phyloP scores from a whole-genome alignment of 768 basidiomycete genomes.

The Mycena haematopus region DNA sequence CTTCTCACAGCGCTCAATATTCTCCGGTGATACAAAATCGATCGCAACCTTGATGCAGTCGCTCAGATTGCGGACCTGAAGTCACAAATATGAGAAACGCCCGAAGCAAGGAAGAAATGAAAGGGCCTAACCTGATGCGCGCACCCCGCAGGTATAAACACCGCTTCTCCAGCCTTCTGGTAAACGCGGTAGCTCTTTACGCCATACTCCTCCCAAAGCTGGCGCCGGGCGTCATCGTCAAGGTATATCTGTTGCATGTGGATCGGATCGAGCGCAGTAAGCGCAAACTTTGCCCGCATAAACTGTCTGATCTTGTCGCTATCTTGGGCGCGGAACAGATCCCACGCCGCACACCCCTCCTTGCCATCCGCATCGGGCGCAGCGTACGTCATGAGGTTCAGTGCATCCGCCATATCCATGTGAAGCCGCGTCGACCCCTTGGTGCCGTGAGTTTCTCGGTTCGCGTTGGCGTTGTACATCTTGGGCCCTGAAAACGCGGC shows the following conservation, averaged over 20 bases:
- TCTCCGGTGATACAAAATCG: conserved; percentile 95
- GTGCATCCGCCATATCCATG: conserved; percentile 94
- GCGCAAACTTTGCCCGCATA: conserved; percentile 67
- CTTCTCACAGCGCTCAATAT: conserved; percentile 83
- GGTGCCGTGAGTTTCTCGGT: conserved; percentile 61
- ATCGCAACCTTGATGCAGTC: conserved; percentile 96
- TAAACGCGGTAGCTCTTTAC: conserved; percentile 86
- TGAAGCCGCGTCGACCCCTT: conserved; percentile 89
- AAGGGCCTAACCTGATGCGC: conserved; percentile 75
- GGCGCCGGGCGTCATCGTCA: conserved; percentile 68
- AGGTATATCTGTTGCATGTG: conserved; percentile 91
- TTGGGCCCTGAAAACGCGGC: conserved; percentile 73
- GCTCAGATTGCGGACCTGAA: conserved; percentile 89
- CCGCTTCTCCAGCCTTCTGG: conserved; percentile 90
- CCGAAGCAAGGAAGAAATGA: not conserved
- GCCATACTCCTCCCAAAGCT: conserved; percentile 68
- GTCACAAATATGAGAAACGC: conserved; percentile 16
- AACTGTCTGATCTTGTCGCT: conserved; percentile 79
- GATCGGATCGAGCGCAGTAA: conserved; percentile 79
- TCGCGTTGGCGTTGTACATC: conserved; percentile 92
- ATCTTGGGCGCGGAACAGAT: conserved; percentile 85
- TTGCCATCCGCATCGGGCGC: conserved; percentile 60
- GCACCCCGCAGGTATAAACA: conserved; percentile 95
- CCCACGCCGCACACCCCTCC: conserved; percentile 89
- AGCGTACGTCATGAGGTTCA: conserved; percentile 90